Evolutionary conservation across 2,329 filamentous ascomycete species (phyloP).

Genomic region (Microcera coccophila): DNA sequence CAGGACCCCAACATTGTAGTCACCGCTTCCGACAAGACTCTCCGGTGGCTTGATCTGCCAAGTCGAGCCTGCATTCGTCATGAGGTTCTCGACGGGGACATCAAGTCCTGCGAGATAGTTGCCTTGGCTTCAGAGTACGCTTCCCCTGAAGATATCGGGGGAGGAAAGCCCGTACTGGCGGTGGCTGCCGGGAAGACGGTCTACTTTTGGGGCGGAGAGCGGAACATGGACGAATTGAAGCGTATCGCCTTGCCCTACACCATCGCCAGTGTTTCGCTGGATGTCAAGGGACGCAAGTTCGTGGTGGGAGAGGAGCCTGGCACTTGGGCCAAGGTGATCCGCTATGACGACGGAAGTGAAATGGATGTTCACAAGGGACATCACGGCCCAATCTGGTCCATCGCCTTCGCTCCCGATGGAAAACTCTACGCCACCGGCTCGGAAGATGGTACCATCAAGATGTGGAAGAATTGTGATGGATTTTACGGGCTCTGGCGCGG

Average conservation of each 20-base stretch:
- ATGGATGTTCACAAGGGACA: conserved; percentile 94
- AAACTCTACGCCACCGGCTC: conserved; percentile 95
- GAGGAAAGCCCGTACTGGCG: conserved; percentile 69
- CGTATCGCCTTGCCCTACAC: conserved; percentile 76
- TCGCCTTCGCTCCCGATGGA: conserved; percentile 89
- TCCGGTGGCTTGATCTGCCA: conserved; percentile 92
- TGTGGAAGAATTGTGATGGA: conserved; percentile 71
- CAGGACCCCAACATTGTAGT: conserved; percentile 82
- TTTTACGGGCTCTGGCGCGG: conserved; percentile 62
- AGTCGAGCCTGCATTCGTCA: conserved; percentile 71
- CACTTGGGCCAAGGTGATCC: conserved; percentile 94
- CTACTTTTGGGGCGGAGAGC: conserved; percentile 81
- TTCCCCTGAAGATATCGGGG: conserved; percentile 59
- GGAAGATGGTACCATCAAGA: conserved; percentile 95
- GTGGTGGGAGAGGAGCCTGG: conserved; percentile 88
- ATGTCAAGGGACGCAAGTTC: conserved; percentile 74
- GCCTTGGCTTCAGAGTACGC: conserved; percentile 57
- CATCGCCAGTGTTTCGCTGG: conserved; percentile 84
- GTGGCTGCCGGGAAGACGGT: conserved; percentile 92
- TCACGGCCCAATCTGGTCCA: conserved; percentile 95
- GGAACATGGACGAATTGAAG: conserved; percentile 71
- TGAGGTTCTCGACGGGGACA: conserved; percentile 74
- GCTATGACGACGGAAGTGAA: conserved; percentile 78
- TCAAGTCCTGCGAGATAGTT: conserved; percentile 89
- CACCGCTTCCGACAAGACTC: conserved; percentile 85